Evolutionary conservation across 768 basidiomycete genomes (phyloP), one percentile per base, ranked within the genome.

Genomic region (Termitomyces sp.): DNA sequence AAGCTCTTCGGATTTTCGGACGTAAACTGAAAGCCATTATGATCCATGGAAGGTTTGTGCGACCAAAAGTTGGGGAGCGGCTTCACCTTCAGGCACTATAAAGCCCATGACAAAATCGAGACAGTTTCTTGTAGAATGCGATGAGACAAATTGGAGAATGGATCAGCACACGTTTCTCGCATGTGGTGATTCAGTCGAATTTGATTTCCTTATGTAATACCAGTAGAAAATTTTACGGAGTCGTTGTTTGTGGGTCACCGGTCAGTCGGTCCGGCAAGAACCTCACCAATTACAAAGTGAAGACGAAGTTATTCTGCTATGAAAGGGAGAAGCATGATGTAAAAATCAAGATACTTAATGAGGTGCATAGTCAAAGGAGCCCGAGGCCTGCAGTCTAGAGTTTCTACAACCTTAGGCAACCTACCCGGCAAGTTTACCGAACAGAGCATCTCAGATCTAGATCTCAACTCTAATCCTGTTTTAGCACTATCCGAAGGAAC

Each of bases 1-100:
- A 34, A 53, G 49, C 64, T 51, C 58, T 62, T 56, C 59, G 61
- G 62, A 60, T 45, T 59, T 65, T 56, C 62, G 65, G 56, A 56
- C 56, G 47, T 65, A 51, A 20, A 15, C 34, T 29, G 9, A n/a
- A 34, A n/a, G 12, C 7, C n/a, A 29, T 17, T 17, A 45, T 32
- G 32, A 15, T 5, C n/a, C 50, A 20, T 31, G 7, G 20, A 38
- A 37, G 47, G 11, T 53, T 25, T 37, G 46, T 42, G 29, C 14
- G 25, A n/a, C 42, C 14, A 29, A 55, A 25, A 34, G 10, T 52
- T 50, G 32, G 43, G 25, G 47, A 50, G 25, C 34, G 46, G 46
- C 32, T 40, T 15, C 31, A 36, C 42, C 17, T 36, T 1, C 17
- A 40, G 29, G 14, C 38, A 31, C 38, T 54, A 25, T 40, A 10